Evolutionary conservation across 306 rosid species (phyloP), one percentile per base, ranked within the genome.

Genomic region (Malus fusca): DNA sequence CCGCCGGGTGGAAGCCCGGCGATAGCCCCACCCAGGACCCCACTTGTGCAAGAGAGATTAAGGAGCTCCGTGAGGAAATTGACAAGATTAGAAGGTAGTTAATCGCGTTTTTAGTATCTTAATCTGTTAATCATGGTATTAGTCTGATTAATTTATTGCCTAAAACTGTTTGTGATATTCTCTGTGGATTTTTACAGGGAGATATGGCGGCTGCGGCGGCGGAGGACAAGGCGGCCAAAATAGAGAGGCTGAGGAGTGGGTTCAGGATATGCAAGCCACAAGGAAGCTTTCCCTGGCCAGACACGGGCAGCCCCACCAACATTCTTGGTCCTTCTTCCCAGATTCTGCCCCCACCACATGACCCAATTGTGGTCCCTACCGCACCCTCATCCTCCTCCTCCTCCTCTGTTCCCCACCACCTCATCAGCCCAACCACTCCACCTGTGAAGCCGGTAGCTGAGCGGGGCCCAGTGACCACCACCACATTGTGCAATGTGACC

Each of bases 1-100:
- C 93, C 89, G 17, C 87, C 84, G 11, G 97, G 18, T 95, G 99
- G 99, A 84, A 75, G 77, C 88, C 82, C 19, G 97, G 99, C 37
- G 97, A 95, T 72, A 81, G 66, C 84, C 90, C 89, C 30, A 80
- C 90, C 15, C 91, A 82, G 72, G 87, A 95, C 52, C 86, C 90
- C 19, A 75, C 72, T 62, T 83, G 89, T 81, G 77, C 83, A 1
- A 73, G 73, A 51, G 86, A 87, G 77, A 77, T 95, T 62, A 80
- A 66, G 81, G 82, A 82, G 55, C 85, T 95, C 21, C 85, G 67
- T 81, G 81, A 89, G 56, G 97, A 95, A 67, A 85, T 90, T n/a
- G 79, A 77, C 25, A 73, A 85, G 75, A 60, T 95, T 73, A 85
- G 87, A 73, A 75, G 68, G 97, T 95, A 66, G 12, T 65, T 17